phyloP scores from a whole-genome alignment of 768 basidiomycete species.

The Lentinula sp. region DNA sequence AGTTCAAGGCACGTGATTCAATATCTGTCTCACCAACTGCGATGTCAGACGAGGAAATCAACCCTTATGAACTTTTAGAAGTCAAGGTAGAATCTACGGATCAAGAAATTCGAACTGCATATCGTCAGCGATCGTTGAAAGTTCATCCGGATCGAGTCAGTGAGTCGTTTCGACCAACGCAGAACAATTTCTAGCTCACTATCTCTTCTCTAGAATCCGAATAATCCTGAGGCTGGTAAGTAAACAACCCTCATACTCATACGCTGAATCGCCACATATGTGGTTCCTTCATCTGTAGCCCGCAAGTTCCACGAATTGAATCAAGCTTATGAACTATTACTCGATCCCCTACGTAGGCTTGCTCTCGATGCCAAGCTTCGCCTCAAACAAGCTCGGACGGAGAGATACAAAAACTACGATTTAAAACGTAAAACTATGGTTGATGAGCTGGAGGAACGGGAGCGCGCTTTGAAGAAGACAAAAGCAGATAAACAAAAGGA shows the following conservation, averaged over 20 bases:
- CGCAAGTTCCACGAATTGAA: constrained; percentile 83
- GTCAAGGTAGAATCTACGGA: constrained; percentile 63
- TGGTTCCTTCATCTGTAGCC: constrained; percentile 28
- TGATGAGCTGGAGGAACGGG: constrained; percentile 75
- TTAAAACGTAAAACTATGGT: constrained; percentile 68
- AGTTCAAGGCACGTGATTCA: too few species aligned
- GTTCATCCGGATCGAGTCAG: constrained; percentile 83
- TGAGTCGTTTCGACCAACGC: constrained; percentile 13
- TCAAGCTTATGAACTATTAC: constrained; percentile 72
- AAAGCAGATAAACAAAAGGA: constrained; percentile 57
- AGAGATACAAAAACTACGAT: constrained; percentile 67
- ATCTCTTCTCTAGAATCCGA: constrained; percentile 51
- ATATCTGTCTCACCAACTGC: not conserved
- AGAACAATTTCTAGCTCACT: constrained; percentile 11
- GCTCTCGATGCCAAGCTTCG: constrained; percentile 79
- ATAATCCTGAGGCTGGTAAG: constrained; percentile 74
- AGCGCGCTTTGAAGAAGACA: constrained; percentile 71
- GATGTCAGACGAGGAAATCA: constrained; percentile 48
- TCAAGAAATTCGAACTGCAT: constrained; percentile 74
- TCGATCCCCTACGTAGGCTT: constrained; percentile 73
- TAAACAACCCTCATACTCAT: not conserved
- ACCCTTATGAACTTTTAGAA: constrained; percentile 70
- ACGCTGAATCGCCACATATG: not conserved
- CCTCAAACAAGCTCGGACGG: constrained; percentile 58
- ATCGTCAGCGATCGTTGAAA: constrained; percentile 73